Evolutionary conservation across 2,329 filamentous ascomycete genomes (phyloP).

Genomic region (Penicillium sp.): DNA sequence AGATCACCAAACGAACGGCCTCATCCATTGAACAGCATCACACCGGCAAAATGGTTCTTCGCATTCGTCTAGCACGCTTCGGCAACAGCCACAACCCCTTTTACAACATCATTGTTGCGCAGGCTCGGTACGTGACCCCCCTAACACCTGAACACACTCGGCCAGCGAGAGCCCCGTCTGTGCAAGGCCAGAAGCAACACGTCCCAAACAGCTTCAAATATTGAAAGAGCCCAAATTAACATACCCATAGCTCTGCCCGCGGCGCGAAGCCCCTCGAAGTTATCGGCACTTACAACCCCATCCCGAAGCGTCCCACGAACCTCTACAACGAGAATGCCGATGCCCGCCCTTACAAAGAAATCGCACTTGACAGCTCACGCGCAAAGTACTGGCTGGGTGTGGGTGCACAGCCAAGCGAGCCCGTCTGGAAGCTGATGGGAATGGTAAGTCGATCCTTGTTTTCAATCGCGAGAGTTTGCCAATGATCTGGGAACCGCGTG

Average conservation of each 20-base stretch:
- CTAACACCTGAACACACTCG: background rate
- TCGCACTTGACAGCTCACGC: conserved; percentile 77
- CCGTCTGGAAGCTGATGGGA: conserved; percentile 80
- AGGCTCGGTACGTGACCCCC: conserved; percentile 70
- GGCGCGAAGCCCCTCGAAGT: conserved; percentile 92
- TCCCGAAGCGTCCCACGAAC: conserved; percentile 56
- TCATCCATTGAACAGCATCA: conserved; percentile 1
- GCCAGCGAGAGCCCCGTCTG: background rate
- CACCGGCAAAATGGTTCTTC: conserved; percentile 74
- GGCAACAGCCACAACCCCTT: conserved; percentile 85
- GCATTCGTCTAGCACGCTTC: conserved; percentile 91
- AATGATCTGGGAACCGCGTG: background rate
- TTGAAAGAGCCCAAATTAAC: conserved; percentile 7
- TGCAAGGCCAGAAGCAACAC: background rate
- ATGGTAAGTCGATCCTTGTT: conserved; percentile 61
- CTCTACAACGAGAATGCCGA: conserved; percentile 51
- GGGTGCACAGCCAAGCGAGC: conserved; percentile 89
- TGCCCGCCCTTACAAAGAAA: conserved; percentile 83
- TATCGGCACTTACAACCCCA: conserved; percentile 68
- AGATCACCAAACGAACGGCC: conserved; percentile 4
- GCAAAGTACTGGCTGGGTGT: conserved; percentile 97
- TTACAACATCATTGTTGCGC: conserved; percentile 96
- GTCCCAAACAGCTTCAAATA: background rate
- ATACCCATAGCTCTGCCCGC: conserved; percentile 69
- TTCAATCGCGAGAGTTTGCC: background rate